Base-by-base conservation (phyloP, 345 rosid genomes). In the Litchi chinensis region DNA sequence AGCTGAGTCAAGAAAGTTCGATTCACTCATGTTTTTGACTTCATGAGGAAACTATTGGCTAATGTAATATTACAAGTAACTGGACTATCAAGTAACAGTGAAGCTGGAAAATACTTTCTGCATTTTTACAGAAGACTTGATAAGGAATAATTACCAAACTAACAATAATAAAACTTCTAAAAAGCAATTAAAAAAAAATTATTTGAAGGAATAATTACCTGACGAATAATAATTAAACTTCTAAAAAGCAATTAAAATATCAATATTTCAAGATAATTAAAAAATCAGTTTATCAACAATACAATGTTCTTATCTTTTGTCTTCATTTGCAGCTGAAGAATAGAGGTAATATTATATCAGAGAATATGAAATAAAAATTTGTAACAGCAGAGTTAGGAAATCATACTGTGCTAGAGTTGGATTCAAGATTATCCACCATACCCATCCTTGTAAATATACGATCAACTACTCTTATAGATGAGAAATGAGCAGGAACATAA, bases 381-480 rank as follows among this genome's bases (percentile, higher is more conserved):
- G 76, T 67, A 70, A 26, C 64, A 73, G 10, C 37, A 28, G 77
- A 77, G 59, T 64, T 67, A 10, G 64, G 80, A 66, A 73, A 37
- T 70, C 57, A 65, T 89, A 95, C 97, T 90, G 98, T 95, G 81
- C 99, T 95, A 78, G 98, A 93, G 87, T 95, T 93, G 19, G 97
- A 91, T 82, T 95, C 98, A 57, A 93, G 89, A 82, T 87, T 91
- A 82, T 95, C 97, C 86, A 86, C 78, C 26, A 96, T 87, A 28
- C 99, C 98, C 99, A 95, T 95, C 88, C 98, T 90, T 56, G 99
- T 93, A 82, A 95, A 95, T 80, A 95, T 91, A 71, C 95, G 96
- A 86, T 93, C 99, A 76, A 90, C 91, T 39, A 89, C 91, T 86
- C 96, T 91, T 79, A 92, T 87, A 64, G 95, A 88, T 78, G 96